phyloP scores from a whole-genome alignment of 768 basidiomycete genomes.

The Boletus subparvulus region DNA sequence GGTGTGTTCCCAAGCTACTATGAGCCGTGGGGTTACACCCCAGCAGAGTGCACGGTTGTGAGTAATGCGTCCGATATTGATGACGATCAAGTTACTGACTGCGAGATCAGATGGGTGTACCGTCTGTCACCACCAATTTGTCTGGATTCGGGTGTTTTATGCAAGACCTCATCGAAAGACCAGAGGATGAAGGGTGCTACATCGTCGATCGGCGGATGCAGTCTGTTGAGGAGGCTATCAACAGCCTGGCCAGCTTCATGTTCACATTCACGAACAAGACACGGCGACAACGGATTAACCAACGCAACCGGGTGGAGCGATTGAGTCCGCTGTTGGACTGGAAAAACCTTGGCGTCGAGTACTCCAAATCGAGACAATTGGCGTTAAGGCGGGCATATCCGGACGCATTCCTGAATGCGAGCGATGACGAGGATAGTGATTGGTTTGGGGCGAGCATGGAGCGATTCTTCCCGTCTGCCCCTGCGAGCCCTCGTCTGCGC shows the following conservation, averaged over 20 bases:
- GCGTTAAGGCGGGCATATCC: constrained; percentile 93
- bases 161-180: constrained; percentile 95
- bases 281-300: constrained; percentile 96
- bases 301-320: constrained; percentile 96
- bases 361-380: constrained; percentile 91
- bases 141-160: constrained; percentile 99
- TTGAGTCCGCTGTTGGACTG: constrained; percentile 92
- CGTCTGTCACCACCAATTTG: constrained; percentile 94
- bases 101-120: constrained; percentile 84
- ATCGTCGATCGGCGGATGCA: constrained; percentile 91
- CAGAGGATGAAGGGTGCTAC: constrained; percentile 94
- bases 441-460: constrained; percentile 56
- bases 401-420: constrained; percentile 76
- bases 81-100: constrained; percentile 9
- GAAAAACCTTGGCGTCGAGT: constrained; percentile 98
- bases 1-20: constrained; percentile 99
- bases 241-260: constrained; percentile 75
- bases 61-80: constrained; percentile 29
- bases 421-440: constrained; percentile 43
- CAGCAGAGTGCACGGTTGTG: constrained; percentile 98
- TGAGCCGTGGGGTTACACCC: constrained; percentile 95
- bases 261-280: constrained; percentile 77
- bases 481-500: constrained; percentile 82
- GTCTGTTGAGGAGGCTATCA: constrained; percentile 89
- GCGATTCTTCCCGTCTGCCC: constrained; percentile 72